These are phyloP conservation scores for Aspergillus sclerotialis DNA, from an alignment of 2,329 filamentous ascomycete species.

Conservation along the genomic window DNA sequence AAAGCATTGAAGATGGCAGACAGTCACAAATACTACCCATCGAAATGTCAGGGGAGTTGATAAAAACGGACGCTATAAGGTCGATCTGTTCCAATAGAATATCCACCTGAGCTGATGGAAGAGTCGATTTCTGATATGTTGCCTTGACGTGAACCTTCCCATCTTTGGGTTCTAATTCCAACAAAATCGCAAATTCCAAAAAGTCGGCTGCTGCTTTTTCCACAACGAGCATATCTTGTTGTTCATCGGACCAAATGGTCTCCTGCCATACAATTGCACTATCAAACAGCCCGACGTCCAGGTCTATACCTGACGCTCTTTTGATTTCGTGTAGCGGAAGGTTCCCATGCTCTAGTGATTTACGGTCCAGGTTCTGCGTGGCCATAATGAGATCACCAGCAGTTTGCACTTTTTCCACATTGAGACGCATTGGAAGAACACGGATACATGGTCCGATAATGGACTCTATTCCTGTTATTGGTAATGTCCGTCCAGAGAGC, in stretches of 20 bases:
- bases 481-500: constrained; percentile 19
- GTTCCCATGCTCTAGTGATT: constrained; percentile 56
- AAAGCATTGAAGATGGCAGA: constrained; percentile 34
- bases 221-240: constrained; percentile 37
- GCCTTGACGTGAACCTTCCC: constrained; percentile 44
- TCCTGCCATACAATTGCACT: constrained; percentile 81
- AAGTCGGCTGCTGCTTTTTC: constrained; percentile 60
- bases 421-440: constrained; percentile 34
- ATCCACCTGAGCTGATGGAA: constrained; percentile 51
- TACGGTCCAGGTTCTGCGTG: constrained; percentile 60
- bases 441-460: constrained; percentile 30
- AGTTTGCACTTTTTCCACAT: constrained; percentile 46
- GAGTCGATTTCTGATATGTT: constrained; percentile 47
- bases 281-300: constrained; percentile 59
- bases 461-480: constrained; percentile 15
- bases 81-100: constrained; percentile 58
- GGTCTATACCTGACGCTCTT: constrained; percentile 48
- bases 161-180: constrained; percentile 64
- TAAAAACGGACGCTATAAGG: constrained; percentile 40
- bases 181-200: constrained; percentile 66
- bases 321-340: constrained; percentile 65
- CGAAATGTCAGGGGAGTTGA: constrained; percentile 26
- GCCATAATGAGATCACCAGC: constrained; percentile 56
- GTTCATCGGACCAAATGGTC: constrained; percentile 43
- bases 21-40: constrained; percentile 24